Evolutionary conservation across 768 basidiomycete genomes (phyloP), one percentile per base, ranked within the genome.

Genomic region (Russula abietina): DNA sequence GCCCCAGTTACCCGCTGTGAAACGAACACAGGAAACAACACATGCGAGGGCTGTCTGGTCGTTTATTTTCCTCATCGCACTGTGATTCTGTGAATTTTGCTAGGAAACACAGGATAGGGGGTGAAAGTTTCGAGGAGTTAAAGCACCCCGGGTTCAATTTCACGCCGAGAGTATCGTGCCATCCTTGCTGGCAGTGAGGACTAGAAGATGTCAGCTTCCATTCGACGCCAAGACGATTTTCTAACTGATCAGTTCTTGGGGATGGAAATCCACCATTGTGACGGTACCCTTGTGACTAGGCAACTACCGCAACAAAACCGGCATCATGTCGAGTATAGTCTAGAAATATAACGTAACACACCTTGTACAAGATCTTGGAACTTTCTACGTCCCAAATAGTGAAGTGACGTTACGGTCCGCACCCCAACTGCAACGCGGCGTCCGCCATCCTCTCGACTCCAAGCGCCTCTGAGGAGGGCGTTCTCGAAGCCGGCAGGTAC

Each of bases 211-310:
- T 68, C n/a, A 66, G 36, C 30, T 26, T 22, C 38, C 26, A 59
- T 50, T 45, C 49, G 1, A 49, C 26, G 26, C 55, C 17, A 16
- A 59, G 64, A 32, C 39, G 8, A 50, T 11, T 36, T 30, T 79
- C 93, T 67, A 73, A 96, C 93, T 83, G 73, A 97, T 94, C 12
- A 94, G 95, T 69, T 97, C 94, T 70, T 87, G 92, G 10, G 96
- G 94, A 73, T 96, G 93, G 79, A 96, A 97, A 69, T 96, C 97
- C 0, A 93, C 92, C n/a, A 88, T 79, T 1, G 93, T 94, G 16
- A 98, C 94, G 0, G 95, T 95, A 12, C 96, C 95, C 73, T 93
- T 97, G 74, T 99, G 96, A 16, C 96, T 96, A 43, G 96, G 93
- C 60, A 98, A 81, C 91, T 91, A 55, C 16, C 26, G 10, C 64